A percentile compares a stretch with the other conserved stretches of the same genome.
Conservation (phyloP, 768 basidiomycete genomes). For the Hortiboletus flavorubellus region DNA sequence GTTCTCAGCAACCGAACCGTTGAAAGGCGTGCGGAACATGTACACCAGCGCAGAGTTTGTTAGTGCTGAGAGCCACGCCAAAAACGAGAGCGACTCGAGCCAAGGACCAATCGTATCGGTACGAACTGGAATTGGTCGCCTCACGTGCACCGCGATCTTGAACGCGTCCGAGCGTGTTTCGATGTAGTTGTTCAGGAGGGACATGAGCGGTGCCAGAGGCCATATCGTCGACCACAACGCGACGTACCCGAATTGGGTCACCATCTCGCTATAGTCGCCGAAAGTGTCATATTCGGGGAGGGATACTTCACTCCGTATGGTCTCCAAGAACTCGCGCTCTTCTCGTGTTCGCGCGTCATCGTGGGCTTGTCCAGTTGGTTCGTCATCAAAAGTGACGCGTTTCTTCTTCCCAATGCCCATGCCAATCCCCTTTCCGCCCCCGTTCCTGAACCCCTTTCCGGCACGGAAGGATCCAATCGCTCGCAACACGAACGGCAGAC, state of each 20-base stretch:
- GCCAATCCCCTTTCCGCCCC: conserved; percentile 18
- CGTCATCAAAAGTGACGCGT: conserved; percentile 70
- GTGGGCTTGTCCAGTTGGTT: conserved; percentile 34
- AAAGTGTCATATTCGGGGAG: conserved; percentile 81
- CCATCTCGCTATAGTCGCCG: conserved; percentile 95
- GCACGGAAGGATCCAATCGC: conserved; percentile 49
- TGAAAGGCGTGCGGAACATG: conserved; percentile 64
- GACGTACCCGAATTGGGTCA: conserved; percentile 91
- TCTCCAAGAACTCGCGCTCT: conserved; percentile 78
- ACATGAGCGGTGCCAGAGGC: conserved; percentile 88
- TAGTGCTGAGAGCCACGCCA: conserved; percentile 87
- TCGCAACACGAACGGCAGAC: conserved; percentile 73
- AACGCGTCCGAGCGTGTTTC: conserved; percentile 93
- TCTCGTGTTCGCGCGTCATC: conserved; percentile 41
- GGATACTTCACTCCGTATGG: conserved; percentile 70
- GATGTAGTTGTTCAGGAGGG: conserved; percentile 87
- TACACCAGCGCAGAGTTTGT: conserved; percentile 90
- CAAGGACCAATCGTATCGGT: conserved; percentile 93
- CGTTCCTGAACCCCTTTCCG: conserved; percentile 37
- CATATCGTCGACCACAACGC: conserved; percentile 91
- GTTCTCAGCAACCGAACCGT: conserved; percentile 3
- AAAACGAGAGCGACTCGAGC: conserved; percentile 82
- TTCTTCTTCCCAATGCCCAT: conserved; percentile 47
- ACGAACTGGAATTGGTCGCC: conserved; percentile 82
- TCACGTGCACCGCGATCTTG: conserved; percentile 84